Conservation (phyloP, 2,329 filamentous ascomycete genomes). For the Pseudogymnoascus sp. region DNA sequence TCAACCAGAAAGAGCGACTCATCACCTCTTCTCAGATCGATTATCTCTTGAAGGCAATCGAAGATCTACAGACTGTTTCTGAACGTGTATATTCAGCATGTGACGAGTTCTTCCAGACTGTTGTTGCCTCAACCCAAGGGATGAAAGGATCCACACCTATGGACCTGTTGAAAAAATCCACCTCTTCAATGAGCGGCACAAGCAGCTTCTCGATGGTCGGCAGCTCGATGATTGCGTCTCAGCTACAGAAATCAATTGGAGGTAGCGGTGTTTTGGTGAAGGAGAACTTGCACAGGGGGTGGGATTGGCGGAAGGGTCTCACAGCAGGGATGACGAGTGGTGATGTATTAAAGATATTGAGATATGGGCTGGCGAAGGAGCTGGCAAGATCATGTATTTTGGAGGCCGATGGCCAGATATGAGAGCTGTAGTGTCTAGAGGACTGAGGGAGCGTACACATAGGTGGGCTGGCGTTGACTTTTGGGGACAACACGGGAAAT, state of each 20-base stretch:
- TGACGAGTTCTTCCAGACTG: conserved; percentile 71
- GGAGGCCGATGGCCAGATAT: conserved; percentile 47
- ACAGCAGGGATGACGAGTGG: conserved; percentile 51
- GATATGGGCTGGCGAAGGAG: conserved; percentile 68
- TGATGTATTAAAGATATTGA: conserved; percentile 66
- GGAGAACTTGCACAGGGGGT: conserved; percentile 52
- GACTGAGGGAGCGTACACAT: neutral
- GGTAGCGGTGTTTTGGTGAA: conserved; percentile 44
- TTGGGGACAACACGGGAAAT: neutral
- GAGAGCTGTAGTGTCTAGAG: conserved; percentile 12
- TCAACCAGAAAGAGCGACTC: conserved; percentile 55
- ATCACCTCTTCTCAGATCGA: conserved; percentile 69
- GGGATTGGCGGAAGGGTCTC: conserved; percentile 64
- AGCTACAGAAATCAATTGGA: conserved; percentile 54
- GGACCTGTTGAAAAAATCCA: conserved; percentile 61
- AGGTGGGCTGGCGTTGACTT: neutral
- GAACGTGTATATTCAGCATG: conserved; percentile 66
- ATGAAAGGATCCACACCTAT: conserved; percentile 56
- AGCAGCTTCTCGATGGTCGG: conserved; percentile 60
- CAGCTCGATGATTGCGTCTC: conserved; percentile 62
- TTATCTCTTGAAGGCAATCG: conserved; percentile 66
- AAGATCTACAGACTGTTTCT: conserved; percentile 72
- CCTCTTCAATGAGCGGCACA: conserved; percentile 46
- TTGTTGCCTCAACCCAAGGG: conserved; percentile 63
- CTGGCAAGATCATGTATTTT: conserved; percentile 63